Base-by-base conservation (phyloP, 257 asterid genomes). In the Rubia yunnanensis region DNA sequence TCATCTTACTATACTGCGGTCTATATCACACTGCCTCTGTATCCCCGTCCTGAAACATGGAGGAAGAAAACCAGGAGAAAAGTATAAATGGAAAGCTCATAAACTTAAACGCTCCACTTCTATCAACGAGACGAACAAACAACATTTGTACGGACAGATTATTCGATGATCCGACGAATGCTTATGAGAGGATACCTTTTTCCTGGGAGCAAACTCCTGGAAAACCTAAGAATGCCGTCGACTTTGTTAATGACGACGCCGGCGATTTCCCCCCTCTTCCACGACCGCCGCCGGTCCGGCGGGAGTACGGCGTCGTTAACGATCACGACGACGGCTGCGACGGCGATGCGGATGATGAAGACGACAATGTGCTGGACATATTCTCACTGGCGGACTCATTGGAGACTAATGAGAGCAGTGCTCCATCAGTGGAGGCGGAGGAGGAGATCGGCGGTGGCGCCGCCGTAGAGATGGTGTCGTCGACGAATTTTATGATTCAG, bases 201-300 rank as follows among this genome's bases (percentile, higher is more conserved):
- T 90, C 91, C 17, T 88, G 96, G 92, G 96, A 88, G 66, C 73
- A 80, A 74, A 76, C 72, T 56, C 91, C 97, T 1, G 96, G 91
- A 15, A 84, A 82, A 75, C 97, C 95, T 6, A 87, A 87, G 65
- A 79, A 81, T 66, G 52, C 17, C 35, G 10, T 5, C 5, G 67
- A 63, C 2, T 4, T 34, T 17, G 24, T n/a, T 14, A 44, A 22
- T 0, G 24, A 15, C 7, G n/a, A 35, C 13, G 32, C 31, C 22
- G 80, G 71, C 3, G 10, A 62, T 5, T 24, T 34, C 4, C 73
- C 72, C 8, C 86, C 10, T 1, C 73, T 81, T 39, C 90, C 94
- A 5, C 76, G 68, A 59, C 79, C 71, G 9, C 95, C 92, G 0
- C 91, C 97, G 0, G 78, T 80, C 49, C 64, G 81, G 72, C 66